Conservation (phyloP, 2,329 filamentous ascomycete genomes). For the Sporothrix humicola region DNA sequence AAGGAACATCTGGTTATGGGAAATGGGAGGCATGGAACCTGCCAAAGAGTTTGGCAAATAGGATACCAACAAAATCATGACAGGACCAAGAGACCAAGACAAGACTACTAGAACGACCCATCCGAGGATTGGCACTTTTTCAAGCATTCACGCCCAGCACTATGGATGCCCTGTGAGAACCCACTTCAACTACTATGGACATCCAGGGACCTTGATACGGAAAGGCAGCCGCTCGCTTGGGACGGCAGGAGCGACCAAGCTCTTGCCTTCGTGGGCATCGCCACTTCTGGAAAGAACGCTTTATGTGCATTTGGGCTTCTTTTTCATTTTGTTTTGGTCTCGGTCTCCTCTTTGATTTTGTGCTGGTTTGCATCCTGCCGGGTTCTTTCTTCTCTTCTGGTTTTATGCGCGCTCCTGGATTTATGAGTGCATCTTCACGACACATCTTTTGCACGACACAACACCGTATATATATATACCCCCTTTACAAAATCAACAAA, state of each 20-base stretch:
- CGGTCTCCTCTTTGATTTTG: neutral
- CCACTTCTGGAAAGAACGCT: neutral
- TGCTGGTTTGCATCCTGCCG: neutral
- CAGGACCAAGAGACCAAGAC: neutral
- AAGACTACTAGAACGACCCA: neutral
- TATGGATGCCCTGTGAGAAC: neutral
- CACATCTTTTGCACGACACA: constrained; percentile 21
- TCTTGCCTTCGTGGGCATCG: neutral
- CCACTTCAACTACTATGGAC: neutral
- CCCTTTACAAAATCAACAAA: constrained; percentile 22
- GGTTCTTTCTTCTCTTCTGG: neutral
- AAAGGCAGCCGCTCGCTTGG: neutral
- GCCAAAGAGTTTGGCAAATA: constrained; percentile 13
- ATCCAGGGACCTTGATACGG: neutral
- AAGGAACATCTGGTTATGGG: constrained; percentile 1
- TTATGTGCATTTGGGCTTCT: neutral
- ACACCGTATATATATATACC: constrained; percentile 22
- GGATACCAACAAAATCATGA: constrained; percentile 2
- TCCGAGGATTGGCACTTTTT: neutral
- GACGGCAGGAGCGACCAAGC: neutral
- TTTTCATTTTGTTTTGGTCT: neutral
- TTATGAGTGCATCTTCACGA: constrained; percentile 18
- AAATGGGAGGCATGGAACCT: neutral
- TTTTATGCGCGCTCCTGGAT: neutral
- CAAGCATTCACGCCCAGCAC: too few relatives aligned